Evolutionary conservation across 805 yeast species (phyloP).

Genomic region (Barnettozyma botsteinii): DNA sequence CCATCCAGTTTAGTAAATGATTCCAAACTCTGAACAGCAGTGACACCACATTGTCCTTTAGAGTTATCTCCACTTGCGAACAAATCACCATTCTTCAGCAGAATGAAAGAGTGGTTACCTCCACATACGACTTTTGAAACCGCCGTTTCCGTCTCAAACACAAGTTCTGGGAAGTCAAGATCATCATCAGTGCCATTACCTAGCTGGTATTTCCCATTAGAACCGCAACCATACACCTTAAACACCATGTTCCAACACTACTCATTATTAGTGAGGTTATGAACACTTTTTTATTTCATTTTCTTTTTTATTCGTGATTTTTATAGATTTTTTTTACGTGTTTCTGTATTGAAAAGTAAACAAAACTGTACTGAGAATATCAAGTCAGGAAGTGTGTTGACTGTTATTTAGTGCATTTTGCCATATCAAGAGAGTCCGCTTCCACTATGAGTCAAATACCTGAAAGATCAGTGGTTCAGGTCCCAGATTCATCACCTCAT

Average conservation of each 20-base stretch:
- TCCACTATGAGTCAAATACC: slow-evolving; percentile 3
- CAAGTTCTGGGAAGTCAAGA: slow-evolving; percentile 24
- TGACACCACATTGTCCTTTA: slow-evolving; percentile 49
- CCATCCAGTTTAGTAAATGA: slow-evolving; percentile 23
- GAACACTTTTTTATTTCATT: slow-evolving; percentile 1
- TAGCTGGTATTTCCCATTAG: slow-evolving; percentile 76
- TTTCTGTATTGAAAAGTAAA: background rate
- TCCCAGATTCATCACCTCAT: slow-evolving; percentile 50
- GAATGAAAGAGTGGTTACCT: slow-evolving; percentile 76
- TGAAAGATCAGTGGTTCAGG: slow-evolving; percentile 34
- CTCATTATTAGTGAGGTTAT: background rate
- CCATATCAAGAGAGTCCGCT: background rate
- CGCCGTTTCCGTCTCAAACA: slow-evolving; percentile 7
- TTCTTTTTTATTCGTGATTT: background rate
- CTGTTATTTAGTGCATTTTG: no score
- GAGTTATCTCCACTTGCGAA: slow-evolving; percentile 56
- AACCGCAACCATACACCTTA: slow-evolving; percentile 59
- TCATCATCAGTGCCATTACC: slow-evolving; percentile 57
- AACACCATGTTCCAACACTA: slow-evolving; percentile 9
- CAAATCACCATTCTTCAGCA: slow-evolving; percentile 47
- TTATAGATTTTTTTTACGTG: background rate
- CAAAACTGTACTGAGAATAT: no score
- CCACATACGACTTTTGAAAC: slow-evolving; percentile 59
- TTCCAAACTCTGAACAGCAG: background rate
- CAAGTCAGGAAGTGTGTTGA: background rate